Conservation (phyloP, 2,329 filamentous ascomycete species). For the Phialophora macrospora region DNA sequence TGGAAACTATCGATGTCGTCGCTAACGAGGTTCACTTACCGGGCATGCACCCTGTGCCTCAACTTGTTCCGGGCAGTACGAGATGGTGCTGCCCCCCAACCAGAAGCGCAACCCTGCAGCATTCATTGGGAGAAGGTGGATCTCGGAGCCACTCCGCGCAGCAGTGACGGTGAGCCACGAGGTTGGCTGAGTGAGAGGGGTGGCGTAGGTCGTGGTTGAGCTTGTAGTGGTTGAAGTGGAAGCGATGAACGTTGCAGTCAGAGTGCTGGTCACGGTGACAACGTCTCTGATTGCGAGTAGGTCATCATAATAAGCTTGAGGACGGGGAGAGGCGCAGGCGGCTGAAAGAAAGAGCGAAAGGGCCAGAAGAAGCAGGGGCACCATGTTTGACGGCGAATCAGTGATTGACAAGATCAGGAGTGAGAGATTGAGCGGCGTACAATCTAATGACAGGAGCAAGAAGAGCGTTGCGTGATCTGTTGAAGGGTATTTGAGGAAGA, state of each 20-base stretch:
- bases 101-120: conserved; percentile 58
- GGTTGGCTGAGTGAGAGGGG: conserved; percentile 31
- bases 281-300: conserved; percentile 3
- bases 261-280: conserved; percentile 18
- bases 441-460: not conserved
- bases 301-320: conserved; percentile 1
- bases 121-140: conserved; percentile 55
- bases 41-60: conserved; percentile 49
- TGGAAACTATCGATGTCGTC: not conserved
- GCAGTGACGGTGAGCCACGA: conserved; percentile 52
- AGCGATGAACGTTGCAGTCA: conserved; percentile 17
- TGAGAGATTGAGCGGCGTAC: not conserved
- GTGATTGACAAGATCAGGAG: conserved; percentile 2
- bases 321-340: conserved; percentile 13
- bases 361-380: not conserved
- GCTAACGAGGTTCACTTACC: not conserved
- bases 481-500: conserved; percentile 1
- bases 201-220: conserved; percentile 21
- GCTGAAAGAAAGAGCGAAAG: conserved; percentile 8
- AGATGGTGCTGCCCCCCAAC: conserved; percentile 53
- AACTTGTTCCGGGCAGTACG: conserved; percentile 56
- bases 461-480: not conserved
- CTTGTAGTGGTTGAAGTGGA: conserved; percentile 23
- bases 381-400: conserved; percentile 12
- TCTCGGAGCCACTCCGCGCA: conserved; percentile 53